phyloP scores from a whole-genome alignment of 2,329 filamentous ascomycete species.

The Colletotrichum falcatum region DNA sequence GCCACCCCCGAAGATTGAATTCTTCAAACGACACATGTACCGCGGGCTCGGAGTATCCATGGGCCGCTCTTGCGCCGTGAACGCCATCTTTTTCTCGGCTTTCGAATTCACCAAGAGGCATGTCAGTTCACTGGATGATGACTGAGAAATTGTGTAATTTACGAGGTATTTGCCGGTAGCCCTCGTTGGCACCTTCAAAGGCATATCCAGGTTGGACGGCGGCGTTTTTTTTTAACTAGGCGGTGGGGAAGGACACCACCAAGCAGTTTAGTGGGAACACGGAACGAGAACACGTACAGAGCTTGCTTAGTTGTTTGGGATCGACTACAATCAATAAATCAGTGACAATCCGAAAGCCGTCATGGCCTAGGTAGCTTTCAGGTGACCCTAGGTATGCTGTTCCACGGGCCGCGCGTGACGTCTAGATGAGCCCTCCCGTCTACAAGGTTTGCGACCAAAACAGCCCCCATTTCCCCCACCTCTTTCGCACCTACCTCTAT shows the following conservation, averaged over 20 bases:
- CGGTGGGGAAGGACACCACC: slow-evolving; percentile 14
- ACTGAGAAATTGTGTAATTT: slow-evolving; percentile 37
- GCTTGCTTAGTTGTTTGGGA: slow-evolving; percentile 9
- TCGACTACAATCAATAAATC: slow-evolving; percentile 16
- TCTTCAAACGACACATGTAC: slow-evolving; percentile 84
- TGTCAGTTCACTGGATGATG: slow-evolving; percentile 67
- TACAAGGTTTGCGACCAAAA: slow-evolving; percentile 31
- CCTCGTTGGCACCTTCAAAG: slow-evolving; percentile 4
- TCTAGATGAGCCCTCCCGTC: not conserved
- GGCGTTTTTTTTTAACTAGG: slow-evolving; percentile 10
- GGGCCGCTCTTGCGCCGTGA: slow-evolving; percentile 83
- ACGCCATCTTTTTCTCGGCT: slow-evolving; percentile 90
- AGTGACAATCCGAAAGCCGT: not conserved
- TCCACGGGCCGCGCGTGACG: not conserved
- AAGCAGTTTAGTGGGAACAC: slow-evolving; percentile 5
- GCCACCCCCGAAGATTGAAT: slow-evolving; percentile 78
- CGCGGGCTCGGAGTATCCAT: slow-evolving; percentile 86
- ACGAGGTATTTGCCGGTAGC: slow-evolving; percentile 12
- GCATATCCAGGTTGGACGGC: slow-evolving; percentile 12
- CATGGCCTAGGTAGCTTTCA: not conserved
- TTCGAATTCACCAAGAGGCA: slow-evolving; percentile 86
- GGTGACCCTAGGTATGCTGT: not conserved
- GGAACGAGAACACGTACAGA: slow-evolving; percentile 14
- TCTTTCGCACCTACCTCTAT: not conserved
- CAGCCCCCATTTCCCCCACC: slow-evolving; percentile 10